Evolutionary conservation across 371 early-diverging fungal genomes (phyloP), one percentile per base, ranked within the genome.

Genomic region (Dentiscutata heterogama): DNA sequence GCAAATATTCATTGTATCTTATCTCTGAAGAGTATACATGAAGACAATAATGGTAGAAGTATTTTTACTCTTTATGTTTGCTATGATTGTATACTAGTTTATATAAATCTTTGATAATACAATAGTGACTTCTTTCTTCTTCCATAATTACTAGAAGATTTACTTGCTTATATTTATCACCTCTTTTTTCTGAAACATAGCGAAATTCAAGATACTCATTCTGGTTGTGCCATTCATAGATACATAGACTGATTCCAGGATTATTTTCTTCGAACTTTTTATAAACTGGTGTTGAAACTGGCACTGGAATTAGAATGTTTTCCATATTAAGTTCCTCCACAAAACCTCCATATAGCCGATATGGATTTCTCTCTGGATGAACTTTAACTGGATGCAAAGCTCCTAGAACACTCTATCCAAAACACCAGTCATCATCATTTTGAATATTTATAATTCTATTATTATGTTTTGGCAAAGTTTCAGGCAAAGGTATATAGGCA

Each of bases 401-500:
- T 53, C 75, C 58, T 54, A 74, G 16, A 2, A 74, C 58, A 29
- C 75, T 20, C 78, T 35, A 63, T 42, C 77, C 46, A 42, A 77
- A 77, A 63, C 64, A 77, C 78, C 64, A 77, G 35, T 77, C 64
- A 77, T 77, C 42, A 64, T 77, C 46, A 50, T 77, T 77, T 77
- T 77, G 64, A 22, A 77, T 77, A 77, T 77, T 77, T 14, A 77
- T 77, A 64, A 77, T 39, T 42, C 64, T 25, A 27, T 78, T 78
- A 61, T 77, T 77, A n/a, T 25, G 13, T 61, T 77, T 77, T 77
- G 64, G 78, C 60, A 77, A 35, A 18, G 64, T 77, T 39, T 77
- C 50, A 4, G 78, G 64, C 11, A 74, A 56, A 31, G 58, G 35
- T 54, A 74, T 56, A 56, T 53, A 20, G 60, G 20, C 8, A 4